Conservation (phyloP, 163 green algal species). For the Scenedesmus sp. region DNA sequence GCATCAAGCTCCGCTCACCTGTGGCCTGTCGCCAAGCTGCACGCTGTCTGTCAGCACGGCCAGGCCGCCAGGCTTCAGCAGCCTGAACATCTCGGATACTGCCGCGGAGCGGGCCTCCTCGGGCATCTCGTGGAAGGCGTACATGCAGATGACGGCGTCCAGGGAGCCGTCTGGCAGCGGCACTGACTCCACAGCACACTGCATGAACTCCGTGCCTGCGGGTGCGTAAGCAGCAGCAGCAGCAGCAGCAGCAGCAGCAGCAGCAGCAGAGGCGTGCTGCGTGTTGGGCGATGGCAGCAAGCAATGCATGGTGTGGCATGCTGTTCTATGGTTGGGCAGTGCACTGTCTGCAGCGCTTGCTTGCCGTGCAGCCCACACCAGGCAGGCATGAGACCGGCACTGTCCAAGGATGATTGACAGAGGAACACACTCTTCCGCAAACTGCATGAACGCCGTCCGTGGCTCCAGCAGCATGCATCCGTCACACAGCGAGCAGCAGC, state of each 20-base stretch:
- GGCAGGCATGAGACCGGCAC: background rate
- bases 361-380: too few relatives aligned
- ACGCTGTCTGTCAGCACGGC: slow-evolving; percentile 78
- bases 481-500: slow-evolving; percentile 11
- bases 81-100: slow-evolving; percentile 52
- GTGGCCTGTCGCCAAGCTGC: slow-evolving; percentile 57
- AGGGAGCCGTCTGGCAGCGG: slow-evolving; percentile 67
- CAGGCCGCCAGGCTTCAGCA: slow-evolving; percentile 78
- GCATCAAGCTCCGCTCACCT: background rate
- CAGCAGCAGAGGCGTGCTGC: background rate
- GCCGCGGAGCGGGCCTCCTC: slow-evolving; percentile 61
- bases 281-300: too few relatives aligned
- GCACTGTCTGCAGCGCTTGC: too few relatives aligned
- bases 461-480: slow-evolving; percentile 12
- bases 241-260: slow-evolving; percentile 5
- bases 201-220: slow-evolving; percentile 75
- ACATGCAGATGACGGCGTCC: slow-evolving; percentile 79
- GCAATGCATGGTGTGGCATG: too few relatives aligned
- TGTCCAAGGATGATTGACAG: background rate
- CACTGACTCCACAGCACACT: slow-evolving; percentile 81
- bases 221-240: background rate
- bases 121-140: slow-evolving; percentile 96
- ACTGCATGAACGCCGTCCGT: slow-evolving; percentile 77
- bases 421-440: slow-evolving; percentile 76
- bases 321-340: too few relatives aligned